Evolutionary conservation across 805 yeast species (phyloP).

Genomic region (Zygotorulaspora chibaensis): DNA sequence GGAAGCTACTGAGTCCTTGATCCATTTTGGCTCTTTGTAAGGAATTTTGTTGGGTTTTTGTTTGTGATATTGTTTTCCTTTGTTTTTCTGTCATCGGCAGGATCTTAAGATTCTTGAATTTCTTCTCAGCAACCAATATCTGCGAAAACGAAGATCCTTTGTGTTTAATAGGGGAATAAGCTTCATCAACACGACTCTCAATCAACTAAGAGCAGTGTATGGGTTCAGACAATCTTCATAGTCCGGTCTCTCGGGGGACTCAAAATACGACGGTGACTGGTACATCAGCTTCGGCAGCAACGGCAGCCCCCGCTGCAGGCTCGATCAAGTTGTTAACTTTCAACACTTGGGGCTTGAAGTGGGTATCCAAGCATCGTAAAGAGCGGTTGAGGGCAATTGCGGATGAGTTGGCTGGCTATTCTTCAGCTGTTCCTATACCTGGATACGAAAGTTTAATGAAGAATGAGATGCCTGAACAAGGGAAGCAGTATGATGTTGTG

Average conservation of each 20-base stretch:
- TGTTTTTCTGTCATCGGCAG: background rate
- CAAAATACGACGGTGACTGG: too few relatives aligned
- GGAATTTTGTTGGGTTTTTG: conserved; percentile 6
- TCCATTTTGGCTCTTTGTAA: background rate
- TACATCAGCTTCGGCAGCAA: too few relatives aligned
- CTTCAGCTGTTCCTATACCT: conserved; percentile 13
- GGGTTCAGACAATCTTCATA: too few relatives aligned
- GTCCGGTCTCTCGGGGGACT: too few relatives aligned
- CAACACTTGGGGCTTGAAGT: conserved; percentile 88
- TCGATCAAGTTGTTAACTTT: conserved; percentile 55
- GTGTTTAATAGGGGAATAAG: too few relatives aligned
- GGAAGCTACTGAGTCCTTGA: conserved; percentile 3
- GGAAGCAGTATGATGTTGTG: conserved; percentile 62
- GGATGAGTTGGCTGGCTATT: conserved; percentile 45
- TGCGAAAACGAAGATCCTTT: too few relatives aligned
- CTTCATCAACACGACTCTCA: too few relatives aligned
- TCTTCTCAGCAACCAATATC: too few relatives aligned
- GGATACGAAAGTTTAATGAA: conserved; percentile 14
- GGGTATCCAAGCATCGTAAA: conserved; percentile 65
- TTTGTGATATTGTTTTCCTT: background rate
- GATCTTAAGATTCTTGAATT: background rate
- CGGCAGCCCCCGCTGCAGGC: background rate
- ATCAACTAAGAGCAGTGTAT: too few relatives aligned
- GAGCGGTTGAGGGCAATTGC: conserved; percentile 74
- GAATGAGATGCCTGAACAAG: conserved; percentile 2